Evolutionary conservation across 805 yeast genomes (phyloP), one percentile per base, ranked within the genome.

Genomic region (Hanseniaspora lindneri): DNA sequence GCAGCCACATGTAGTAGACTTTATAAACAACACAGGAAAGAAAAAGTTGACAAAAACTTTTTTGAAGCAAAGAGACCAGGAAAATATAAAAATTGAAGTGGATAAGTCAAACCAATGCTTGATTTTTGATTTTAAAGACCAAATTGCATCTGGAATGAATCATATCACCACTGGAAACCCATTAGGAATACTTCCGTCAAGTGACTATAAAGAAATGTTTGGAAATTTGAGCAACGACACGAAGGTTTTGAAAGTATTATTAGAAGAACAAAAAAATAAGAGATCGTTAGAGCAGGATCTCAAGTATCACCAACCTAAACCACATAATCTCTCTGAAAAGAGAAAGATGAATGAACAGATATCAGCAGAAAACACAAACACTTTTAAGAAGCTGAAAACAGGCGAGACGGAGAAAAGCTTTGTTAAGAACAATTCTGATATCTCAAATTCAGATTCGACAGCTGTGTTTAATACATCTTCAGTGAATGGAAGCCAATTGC

Each of bases 1-100:
- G 16, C 58, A 65, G 5, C 60, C 54, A 21, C 47, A 52, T 24
- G 44, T 58, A 8, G 52, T 60, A 19, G 66, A 62, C 35, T 53
- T 53, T 21, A 54, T 58, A 14, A 64, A 64, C 50, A 60, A 62
- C n/a, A 55, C 63, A 9, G 65, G 66, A 24, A 64, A 61, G 54
- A 61, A 58, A 50, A 60, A 60, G 39, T 21, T 58, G 4, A 54
- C 60, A 3, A 62, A 62, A 37, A 58, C 62, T 6, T 56, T 59
- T 6, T 64, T 60, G 41, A 58, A 60, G 41, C 58, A 54, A 2
- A 58, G 62, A 41, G 66, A 62, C 47, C 62, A 56, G 44, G 67
- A 64, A 34, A 43, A 39, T 13, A 46, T 46, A 1, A 46, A 32
- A 19, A 35, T 39, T 2, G 49, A 46, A 24, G 16, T 46, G 3